These are phyloP conservation scores for Lanmaoa pseudosensibilis DNA, from an alignment of 768 basidiomycete genomes.

Conservation along the genomic window DNA sequence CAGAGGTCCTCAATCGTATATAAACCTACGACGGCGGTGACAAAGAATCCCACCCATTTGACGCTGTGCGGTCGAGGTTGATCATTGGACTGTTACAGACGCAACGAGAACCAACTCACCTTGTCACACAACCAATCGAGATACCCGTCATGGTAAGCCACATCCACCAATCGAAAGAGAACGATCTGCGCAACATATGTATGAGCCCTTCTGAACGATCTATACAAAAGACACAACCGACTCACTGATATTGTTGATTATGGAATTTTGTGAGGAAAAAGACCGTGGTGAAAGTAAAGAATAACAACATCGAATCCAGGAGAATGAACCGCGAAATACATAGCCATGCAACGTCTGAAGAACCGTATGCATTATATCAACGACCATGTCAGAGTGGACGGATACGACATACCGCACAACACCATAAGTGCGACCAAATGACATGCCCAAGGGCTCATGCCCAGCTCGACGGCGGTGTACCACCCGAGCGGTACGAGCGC, in stretches of 20 bases:
- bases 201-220: constrained; percentile 1
- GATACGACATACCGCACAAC: constrained; percentile 63
- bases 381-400: constrained; percentile 6
- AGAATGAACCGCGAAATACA: constrained; percentile 97
- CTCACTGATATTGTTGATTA: constrained; percentile 92
- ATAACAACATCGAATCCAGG: constrained; percentile 97
- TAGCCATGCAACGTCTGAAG: constrained; percentile 89
- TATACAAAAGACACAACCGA: constrained; percentile 1
- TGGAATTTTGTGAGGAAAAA: constrained; percentile 96
- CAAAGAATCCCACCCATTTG: constrained; percentile 95
- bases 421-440: constrained; percentile 96
- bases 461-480: constrained; percentile 94
- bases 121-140: constrained; percentile 94
- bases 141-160: constrained; percentile 93
- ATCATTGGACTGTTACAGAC: background rate
- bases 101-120: constrained; percentile 43
- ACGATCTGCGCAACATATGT: constrained; percentile 54
- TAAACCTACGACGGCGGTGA: constrained; percentile 89
- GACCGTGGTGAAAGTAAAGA: constrained; percentile 97
- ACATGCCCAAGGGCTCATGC: constrained; percentile 85
- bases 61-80: constrained; percentile 51
- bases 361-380: background rate
- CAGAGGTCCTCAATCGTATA: constrained; percentile 98
- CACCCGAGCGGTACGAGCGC: constrained; percentile 94
- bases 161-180: constrained; percentile 96